Evolutionary conservation across 768 basidiomycete species (phyloP).

Genomic region (Fomitopsis pulvina): DNA sequence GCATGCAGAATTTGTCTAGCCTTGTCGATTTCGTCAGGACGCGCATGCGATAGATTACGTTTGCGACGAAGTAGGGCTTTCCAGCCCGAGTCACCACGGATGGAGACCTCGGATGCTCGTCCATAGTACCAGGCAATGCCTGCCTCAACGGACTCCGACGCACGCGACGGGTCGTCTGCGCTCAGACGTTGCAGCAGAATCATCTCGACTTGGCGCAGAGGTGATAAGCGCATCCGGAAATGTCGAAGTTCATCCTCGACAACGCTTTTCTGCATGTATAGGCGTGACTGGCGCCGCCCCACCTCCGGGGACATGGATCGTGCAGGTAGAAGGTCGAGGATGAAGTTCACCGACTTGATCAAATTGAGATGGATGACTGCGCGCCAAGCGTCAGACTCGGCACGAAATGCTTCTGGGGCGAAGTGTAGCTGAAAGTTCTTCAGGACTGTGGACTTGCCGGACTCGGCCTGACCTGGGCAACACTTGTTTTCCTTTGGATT

Average conservation of each 20-base stretch:
- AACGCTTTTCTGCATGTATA: neutral
- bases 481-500: neutral
- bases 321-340: conserved; percentile 34
- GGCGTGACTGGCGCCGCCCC: neutral
- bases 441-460: conserved; percentile 60
- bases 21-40: conserved; percentile 33
- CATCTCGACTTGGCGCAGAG: conserved; percentile 49
- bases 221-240: conserved; percentile 33
- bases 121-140: conserved; percentile 21
- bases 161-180: conserved; percentile 18
- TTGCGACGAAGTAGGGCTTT: conserved; percentile 32
- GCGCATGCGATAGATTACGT: conserved; percentile 5
- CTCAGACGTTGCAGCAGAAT: conserved; percentile 39
- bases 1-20: conserved; percentile 43
- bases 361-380: conserved; percentile 66
- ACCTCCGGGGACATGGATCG: neutral
- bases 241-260: neutral
- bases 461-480: conserved; percentile 53
- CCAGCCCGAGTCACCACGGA: conserved; percentile 44
- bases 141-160: conserved; percentile 8
- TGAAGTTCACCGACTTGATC: conserved; percentile 43
- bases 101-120: conserved; percentile 40
- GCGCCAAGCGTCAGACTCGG: conserved; percentile 54
- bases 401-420: conserved; percentile 50
- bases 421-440: conserved; percentile 63